phyloP scores from a whole-genome alignment of 192 early-diverging fungal genomes.

The Backusella psychrophila region DNA sequence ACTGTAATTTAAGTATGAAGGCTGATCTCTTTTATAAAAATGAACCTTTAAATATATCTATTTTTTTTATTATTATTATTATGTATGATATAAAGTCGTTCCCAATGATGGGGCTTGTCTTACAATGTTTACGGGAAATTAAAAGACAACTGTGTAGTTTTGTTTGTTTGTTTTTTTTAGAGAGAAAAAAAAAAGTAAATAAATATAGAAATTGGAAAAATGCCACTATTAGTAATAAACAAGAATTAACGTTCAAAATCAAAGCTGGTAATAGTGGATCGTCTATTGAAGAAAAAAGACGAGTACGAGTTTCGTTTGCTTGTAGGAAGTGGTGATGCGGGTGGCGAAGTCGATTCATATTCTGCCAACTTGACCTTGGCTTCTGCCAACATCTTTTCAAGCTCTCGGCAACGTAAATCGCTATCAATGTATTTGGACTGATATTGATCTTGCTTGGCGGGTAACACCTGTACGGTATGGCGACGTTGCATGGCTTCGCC shows the following conservation, averaged over 20 bases:
- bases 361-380: slow-evolving; percentile 37
- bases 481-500: slow-evolving; percentile 15
- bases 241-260: not conserved
- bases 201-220: too few species aligned
- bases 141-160: too few species aligned
- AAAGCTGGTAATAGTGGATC: not conserved
- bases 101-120: too few species aligned
- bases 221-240: too few species aligned
- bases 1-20: too few species aligned
- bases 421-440: slow-evolving; percentile 35
- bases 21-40: too few species aligned
- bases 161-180: too few species aligned
- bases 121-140: too few species aligned
- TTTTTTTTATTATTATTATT: too few species aligned
- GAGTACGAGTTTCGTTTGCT: slow-evolving; percentile 13
- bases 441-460: slow-evolving; percentile 10
- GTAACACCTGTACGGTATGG: slow-evolving; percentile 25
- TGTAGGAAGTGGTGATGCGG: slow-evolving; percentile 9
- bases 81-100: too few species aligned
- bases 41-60: too few species aligned
- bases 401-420: slow-evolving; percentile 38
- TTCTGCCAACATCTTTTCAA: slow-evolving; percentile 39
- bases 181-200: too few species aligned
- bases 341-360: slow-evolving; percentile 20
- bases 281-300: not conserved